A percentile compares a stretch with the other conserved stretches of the same genome.
These are phyloP conservation scores for Tubosaeta brunneosetosa DNA, from an alignment of 768 basidiomycete species.

Conservation along the genomic window DNA sequence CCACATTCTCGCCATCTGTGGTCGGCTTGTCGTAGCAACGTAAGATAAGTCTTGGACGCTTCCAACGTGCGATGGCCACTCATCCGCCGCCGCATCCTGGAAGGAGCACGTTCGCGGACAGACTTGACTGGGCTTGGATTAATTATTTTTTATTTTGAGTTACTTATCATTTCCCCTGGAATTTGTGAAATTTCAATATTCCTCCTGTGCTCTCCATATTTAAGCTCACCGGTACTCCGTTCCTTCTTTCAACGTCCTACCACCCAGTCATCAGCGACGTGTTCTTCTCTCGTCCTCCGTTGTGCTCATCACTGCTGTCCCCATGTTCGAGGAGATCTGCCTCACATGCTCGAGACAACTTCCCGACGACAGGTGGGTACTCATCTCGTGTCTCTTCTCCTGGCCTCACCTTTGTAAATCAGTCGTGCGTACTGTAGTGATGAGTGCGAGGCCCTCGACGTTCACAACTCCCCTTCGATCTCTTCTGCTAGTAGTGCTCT, in stretches of 20 bases:
- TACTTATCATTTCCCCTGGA: conserved; percentile 28
- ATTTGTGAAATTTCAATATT: conserved; percentile 34
- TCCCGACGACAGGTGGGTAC: conserved; percentile 54
- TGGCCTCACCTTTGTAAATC: conserved; percentile 22
- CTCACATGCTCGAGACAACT: conserved; percentile 67
- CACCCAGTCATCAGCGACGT: conserved; percentile 7
- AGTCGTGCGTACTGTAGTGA: conserved; percentile 71
- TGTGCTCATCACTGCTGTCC: conserved; percentile 6
- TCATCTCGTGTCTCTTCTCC: conserved; percentile 11
- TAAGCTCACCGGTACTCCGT: conserved; percentile 22
- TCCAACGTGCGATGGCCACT: conserved; percentile 16
- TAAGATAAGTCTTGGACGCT: neutral
- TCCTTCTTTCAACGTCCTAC: conserved; percentile 18
- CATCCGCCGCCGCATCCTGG: neutral
- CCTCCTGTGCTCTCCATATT: conserved; percentile 36
- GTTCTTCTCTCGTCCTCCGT: neutral
- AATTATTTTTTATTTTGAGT: conserved; percentile 6
- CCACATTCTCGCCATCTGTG: conserved; percentile 11
- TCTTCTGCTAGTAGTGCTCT: conserved; percentile 63
- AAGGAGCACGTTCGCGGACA: conserved; percentile 14
- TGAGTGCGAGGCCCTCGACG: conserved; percentile 58
- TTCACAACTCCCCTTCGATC: conserved; percentile 57
- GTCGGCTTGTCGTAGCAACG: neutral
- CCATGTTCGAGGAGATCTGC: conserved; percentile 80
- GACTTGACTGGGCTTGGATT: neutral